These are phyloP conservation scores for Patellaria atrata DNA, from an alignment of 495 filamentous ascomycete species.

Conservation along the genomic window DNA sequence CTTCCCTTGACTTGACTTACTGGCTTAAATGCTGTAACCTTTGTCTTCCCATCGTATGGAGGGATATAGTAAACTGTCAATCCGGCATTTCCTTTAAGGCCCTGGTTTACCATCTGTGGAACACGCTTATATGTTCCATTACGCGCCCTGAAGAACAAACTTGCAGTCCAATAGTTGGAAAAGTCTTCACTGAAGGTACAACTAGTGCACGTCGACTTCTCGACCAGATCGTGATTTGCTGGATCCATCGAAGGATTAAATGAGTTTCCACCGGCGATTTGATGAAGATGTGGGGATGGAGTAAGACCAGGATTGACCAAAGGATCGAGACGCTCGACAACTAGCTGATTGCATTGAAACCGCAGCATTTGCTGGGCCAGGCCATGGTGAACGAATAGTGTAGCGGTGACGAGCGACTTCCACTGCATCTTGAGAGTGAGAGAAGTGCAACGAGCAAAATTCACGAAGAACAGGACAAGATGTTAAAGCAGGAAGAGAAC, in stretches of 20 bases:
- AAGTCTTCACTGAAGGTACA: slow-evolving; percentile 15
- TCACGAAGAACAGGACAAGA: not conserved
- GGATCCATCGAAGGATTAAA: slow-evolving; percentile 15
- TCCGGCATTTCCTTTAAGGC: slow-evolving; percentile 8
- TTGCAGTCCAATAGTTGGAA: slow-evolving; percentile 17
- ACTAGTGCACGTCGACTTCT: slow-evolving; percentile 9
- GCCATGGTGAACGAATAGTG: slow-evolving; percentile 5
- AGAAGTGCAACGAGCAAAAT: not conserved
- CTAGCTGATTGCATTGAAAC: slow-evolving; percentile 15
- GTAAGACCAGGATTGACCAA: slow-evolving; percentile 10
- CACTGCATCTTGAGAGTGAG: slow-evolving; percentile 11
- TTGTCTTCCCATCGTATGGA: slow-evolving; percentile 17
- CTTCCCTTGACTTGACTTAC: not conserved
- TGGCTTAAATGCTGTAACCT: slow-evolving; percentile 12
- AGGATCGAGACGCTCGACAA: slow-evolving; percentile 14
- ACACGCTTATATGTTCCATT: slow-evolving; percentile 17
- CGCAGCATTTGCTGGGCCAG: slow-evolving; percentile 12
- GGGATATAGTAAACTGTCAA: slow-evolving; percentile 17
- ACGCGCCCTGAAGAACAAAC: slow-evolving; percentile 15
- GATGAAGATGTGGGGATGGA: slow-evolving; percentile 10
- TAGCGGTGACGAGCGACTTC: slow-evolving; percentile 7
- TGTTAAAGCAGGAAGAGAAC: not conserved
- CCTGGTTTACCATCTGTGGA: slow-evolving; percentile 14
- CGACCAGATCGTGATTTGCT: slow-evolving; percentile 7
- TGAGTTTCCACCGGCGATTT: slow-evolving; percentile 13